Percentiles rank a stretch among this genome's conserved stretches.
phyloP scores from a whole-genome alignment of 2,329 filamentous ascomycete species.

The Sporothrix phasma region DNA sequence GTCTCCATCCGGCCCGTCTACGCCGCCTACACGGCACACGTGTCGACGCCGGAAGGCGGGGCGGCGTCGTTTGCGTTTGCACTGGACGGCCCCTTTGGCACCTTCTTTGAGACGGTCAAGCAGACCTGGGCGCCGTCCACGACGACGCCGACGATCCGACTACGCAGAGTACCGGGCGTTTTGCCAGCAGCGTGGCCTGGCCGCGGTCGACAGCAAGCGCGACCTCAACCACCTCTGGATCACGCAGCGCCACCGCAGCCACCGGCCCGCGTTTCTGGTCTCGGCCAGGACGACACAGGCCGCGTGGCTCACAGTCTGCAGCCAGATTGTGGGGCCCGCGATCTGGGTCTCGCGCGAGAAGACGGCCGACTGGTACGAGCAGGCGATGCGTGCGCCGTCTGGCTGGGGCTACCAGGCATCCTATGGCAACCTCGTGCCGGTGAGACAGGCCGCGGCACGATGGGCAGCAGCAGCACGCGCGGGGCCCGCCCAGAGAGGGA shows the following conservation, averaged over 20 bases:
- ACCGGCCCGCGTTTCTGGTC: slow-evolving; percentile 8
- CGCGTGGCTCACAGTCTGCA: slow-evolving; percentile 5
- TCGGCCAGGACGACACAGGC: background rate
- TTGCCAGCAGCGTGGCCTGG: too few relatives aligned
- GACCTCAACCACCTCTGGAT: background rate
- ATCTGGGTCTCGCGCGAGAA: background rate
- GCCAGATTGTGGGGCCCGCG: background rate
- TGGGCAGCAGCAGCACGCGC: too few relatives aligned
- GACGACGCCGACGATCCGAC: background rate
- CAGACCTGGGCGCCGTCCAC: background rate
- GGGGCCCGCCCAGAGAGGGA: too few relatives aligned
- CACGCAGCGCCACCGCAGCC: background rate
- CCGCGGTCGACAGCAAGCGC: background rate
- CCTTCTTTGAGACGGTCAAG: background rate
- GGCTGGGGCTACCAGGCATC: background rate
- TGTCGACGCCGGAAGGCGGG: background rate
- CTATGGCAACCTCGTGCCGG: background rate
- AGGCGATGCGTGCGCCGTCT: background rate
- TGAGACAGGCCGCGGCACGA: background rate
- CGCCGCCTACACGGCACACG: background rate
- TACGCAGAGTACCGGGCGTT: background rate
- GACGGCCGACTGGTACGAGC: background rate
- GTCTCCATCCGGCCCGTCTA: background rate
- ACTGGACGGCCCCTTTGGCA: background rate
- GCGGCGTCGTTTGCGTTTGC: background rate